Evolutionary conservation across 148 eudicot species (phyloP), one percentile per base, ranked within the genome.

Genomic region (Vaccinium vitisidaea): DNA sequence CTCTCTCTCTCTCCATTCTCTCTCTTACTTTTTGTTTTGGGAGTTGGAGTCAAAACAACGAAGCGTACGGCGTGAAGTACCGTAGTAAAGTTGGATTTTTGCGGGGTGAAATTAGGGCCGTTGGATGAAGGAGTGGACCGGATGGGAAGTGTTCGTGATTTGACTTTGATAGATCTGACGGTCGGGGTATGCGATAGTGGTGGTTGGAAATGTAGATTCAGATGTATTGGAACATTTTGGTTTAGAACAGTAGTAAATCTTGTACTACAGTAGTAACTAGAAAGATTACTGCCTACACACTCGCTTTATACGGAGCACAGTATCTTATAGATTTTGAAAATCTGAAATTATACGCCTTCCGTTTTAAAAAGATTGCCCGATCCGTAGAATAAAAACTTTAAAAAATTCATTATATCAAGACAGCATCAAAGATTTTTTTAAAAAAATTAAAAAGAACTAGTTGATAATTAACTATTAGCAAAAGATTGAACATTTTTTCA

Each of bases 1-100:
- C 55, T 18, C 77, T 48, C 83, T 69, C 67, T 27, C 56, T 63
- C 84, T 43, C 75, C 63, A 25, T 56, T 82, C 78, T 70, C 59
- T 81, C 84, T 65, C 77, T 25, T 23, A 69, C 69, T 55, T 43
- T 27, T 25, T 16, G 1, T 53, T 69, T 12, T 69, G 18, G 74
- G 74, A 69, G 74, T 69, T 69, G 74, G 50, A 32, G 67, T 82
- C 79, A 71, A 65, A 71, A 49, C 27, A 82, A 67, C 59, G 84
- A 82, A 69, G 76, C 77, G 77, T 82, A 67, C 84, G 77, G 46
- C 9, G 52, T 19, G 53, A 6, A 39, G 56, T 58, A 48, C 75
- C 55, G 39, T 6, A 58, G 32, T 19, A 53, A 61, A 32, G 67
- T 65, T 14, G 30, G 56, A n/a, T 43, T 63, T 63, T 6, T 25